phyloP scores from a whole-genome alignment of 352 stramenopile species.

The Globisporangium heterothallicum region DNA sequence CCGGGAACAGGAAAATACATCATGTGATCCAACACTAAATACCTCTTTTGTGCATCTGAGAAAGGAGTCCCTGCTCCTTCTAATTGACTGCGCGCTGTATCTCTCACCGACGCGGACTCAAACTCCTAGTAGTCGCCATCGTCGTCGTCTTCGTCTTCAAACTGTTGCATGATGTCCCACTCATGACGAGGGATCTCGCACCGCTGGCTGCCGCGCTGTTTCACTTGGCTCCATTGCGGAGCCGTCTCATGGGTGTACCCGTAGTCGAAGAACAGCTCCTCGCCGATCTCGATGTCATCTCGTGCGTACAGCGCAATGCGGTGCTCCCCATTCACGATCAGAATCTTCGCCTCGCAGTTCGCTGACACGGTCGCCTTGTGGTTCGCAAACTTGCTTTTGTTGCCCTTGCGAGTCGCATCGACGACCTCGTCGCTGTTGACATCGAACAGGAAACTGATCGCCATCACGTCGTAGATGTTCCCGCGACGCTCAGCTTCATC shows the following conservation, averaged over 20 bases:
- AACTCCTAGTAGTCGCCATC: constrained; percentile 3
- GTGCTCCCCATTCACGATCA: constrained; percentile 85
- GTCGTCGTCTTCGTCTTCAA: constrained; percentile 9
- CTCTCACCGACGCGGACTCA: background rate
- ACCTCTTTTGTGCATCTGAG: background rate
- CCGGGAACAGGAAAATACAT: no score
- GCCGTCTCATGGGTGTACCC: constrained; percentile 61
- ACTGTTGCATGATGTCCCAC: constrained; percentile 7
- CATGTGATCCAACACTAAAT: no score
- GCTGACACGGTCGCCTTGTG: constrained; percentile 49
- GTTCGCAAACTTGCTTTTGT: constrained; percentile 93
- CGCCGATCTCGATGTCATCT: constrained; percentile 79
- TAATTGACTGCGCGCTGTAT: no score
- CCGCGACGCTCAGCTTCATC: constrained; percentile 79
- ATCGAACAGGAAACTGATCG: constrained; percentile 90
- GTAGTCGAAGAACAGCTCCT: constrained; percentile 79
- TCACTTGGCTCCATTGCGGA: constrained; percentile 52
- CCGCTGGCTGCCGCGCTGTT: constrained; percentile 7
- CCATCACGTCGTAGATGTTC: constrained; percentile 73
- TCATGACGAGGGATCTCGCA: constrained; percentile 3
- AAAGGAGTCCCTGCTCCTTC: no score
- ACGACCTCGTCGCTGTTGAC: constrained; percentile 88
- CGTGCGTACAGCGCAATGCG: constrained; percentile 90
- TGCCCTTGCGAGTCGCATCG: constrained; percentile 90
- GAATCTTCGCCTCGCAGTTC: constrained; percentile 83